Conservation (phyloP, 306 rosid species). For the Sophora flavescens region DNA sequence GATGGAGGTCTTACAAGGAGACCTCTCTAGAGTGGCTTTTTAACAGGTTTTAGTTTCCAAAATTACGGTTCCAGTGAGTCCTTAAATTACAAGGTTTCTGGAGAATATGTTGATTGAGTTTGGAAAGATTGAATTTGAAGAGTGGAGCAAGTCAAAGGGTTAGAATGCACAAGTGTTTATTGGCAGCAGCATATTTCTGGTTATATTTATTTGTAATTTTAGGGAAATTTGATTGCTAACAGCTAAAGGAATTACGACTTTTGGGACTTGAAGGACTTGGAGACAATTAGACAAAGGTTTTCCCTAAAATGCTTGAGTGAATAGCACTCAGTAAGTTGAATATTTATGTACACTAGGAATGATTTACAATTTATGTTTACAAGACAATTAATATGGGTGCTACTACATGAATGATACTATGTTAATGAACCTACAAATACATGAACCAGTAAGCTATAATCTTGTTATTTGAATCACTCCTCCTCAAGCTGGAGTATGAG, state of each 20-base stretch:
- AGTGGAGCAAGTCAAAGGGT: slow-evolving; percentile 22
- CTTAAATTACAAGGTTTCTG: not conserved
- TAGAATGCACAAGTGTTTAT: slow-evolving; percentile 33
- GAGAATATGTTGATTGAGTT: slow-evolving; percentile 25
- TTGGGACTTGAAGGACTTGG: not conserved
- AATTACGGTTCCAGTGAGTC: not conserved
- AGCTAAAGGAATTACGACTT: slow-evolving; percentile 16
- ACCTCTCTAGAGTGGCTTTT: not conserved
- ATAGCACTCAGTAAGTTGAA: no score
- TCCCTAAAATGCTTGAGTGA: no score
- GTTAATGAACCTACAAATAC: no score
- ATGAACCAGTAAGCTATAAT: no score
- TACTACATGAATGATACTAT: no score
- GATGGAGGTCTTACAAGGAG: slow-evolving; percentile 25
- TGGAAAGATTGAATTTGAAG: not conserved
- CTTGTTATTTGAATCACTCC: no score
- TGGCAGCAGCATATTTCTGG: slow-evolving; percentile 32
- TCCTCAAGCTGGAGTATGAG: no score
- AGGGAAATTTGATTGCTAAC: slow-evolving; percentile 7
- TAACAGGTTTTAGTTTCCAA: slow-evolving; percentile 25
- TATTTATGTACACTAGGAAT: no score
- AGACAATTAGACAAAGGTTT: no score
- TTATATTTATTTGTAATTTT: not conserved
- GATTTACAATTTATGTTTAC: no score
- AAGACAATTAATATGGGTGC: no score